phyloP scores from a whole-genome alignment of 1,284 basidiomycete species.

The Flammula alnicola region DNA sequence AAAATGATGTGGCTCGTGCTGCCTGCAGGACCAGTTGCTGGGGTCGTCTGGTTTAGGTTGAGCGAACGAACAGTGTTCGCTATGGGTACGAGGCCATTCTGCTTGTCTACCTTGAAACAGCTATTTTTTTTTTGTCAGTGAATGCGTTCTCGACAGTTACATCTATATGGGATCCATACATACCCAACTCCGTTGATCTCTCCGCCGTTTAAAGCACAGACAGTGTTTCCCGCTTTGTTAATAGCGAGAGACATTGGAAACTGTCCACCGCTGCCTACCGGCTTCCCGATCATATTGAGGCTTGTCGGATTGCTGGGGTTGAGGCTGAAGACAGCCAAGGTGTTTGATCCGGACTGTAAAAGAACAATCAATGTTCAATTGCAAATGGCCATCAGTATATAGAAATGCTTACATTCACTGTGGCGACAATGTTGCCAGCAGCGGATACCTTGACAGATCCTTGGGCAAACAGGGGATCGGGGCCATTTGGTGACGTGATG shows the following conservation, averaged over 20 bases:
- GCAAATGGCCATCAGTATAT: not conserved
- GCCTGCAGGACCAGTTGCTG: slow-evolving; percentile 44
- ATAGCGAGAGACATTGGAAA: slow-evolving; percentile 54
- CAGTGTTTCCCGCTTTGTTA: slow-evolving; percentile 40
- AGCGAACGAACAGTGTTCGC: slow-evolving; percentile 45
- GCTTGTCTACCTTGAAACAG: slow-evolving; percentile 48
- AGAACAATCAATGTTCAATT: slow-evolving; percentile 3
- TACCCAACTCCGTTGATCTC: slow-evolving; percentile 51
- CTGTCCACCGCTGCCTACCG: slow-evolving; percentile 44
- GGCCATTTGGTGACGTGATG: slow-evolving; percentile 33
- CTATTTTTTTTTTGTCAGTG: slow-evolving; percentile 26
- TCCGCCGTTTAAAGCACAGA: slow-evolving; percentile 54
- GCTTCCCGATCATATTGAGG: slow-evolving; percentile 44
- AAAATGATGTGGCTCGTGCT: slow-evolving; percentile 49
- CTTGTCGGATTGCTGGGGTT: slow-evolving; percentile 44
- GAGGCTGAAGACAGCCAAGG: slow-evolving; percentile 49
- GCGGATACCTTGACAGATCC: slow-evolving; percentile 48
- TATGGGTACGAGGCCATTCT: slow-evolving; percentile 42
- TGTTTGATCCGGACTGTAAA: slow-evolving; percentile 56
- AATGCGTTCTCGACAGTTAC: not conserved
- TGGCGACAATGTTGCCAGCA: slow-evolving; percentile 43
- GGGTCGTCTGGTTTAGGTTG: slow-evolving; percentile 50
- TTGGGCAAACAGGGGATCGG: slow-evolving; percentile 53
- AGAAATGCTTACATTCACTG: slow-evolving; percentile 44
- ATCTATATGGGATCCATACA: slow-evolving; percentile 9